Evolutionary conservation across 768 basidiomycete species (phyloP).

Genomic region (Mycena olivaceomarginata): DNA sequence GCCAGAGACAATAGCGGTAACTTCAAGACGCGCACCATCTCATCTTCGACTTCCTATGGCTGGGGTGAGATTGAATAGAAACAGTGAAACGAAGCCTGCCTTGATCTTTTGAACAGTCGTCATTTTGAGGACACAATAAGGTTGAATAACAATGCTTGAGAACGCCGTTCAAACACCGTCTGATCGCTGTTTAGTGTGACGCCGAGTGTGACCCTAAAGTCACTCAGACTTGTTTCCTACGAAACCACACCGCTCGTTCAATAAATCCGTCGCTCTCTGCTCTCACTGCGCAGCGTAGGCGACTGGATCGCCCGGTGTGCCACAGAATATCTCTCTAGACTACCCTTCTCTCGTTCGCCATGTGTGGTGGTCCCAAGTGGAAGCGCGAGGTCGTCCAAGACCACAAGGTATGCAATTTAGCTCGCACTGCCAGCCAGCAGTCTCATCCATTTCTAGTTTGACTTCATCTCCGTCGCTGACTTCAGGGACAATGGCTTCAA

Average conservation of each 20-base stretch:
- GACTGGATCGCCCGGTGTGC: conserved; percentile 71
- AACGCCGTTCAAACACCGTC: no score
- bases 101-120: conserved; percentile 92
- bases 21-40: conserved; percentile 80
- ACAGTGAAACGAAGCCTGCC: conserved; percentile 60
- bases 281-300: conserved; percentile 53
- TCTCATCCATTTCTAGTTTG: conserved; percentile 77
- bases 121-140: conserved; percentile 11
- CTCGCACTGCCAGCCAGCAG: neutral
- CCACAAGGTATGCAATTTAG: conserved; percentile 83
- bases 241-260: conserved; percentile 43
- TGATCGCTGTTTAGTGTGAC: no score
- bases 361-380: conserved; percentile 92
- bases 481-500: conserved; percentile 92
- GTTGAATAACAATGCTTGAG: neutral
- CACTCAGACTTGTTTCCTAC: neutral
- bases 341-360: conserved; percentile 55
- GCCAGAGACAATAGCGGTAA: conserved; percentile 26
- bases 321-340: conserved; percentile 47
- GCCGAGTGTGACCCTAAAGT: neutral
- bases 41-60: conserved; percentile 93
- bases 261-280: conserved; percentile 46
- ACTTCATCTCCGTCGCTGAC: conserved; percentile 96
- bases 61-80: conserved; percentile 44
- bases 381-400: conserved; percentile 98